These are phyloP conservation scores for Fistulifera solaris DNA, from an alignment of 108 stramenopile genomes.

Conservation along the genomic window DNA sequence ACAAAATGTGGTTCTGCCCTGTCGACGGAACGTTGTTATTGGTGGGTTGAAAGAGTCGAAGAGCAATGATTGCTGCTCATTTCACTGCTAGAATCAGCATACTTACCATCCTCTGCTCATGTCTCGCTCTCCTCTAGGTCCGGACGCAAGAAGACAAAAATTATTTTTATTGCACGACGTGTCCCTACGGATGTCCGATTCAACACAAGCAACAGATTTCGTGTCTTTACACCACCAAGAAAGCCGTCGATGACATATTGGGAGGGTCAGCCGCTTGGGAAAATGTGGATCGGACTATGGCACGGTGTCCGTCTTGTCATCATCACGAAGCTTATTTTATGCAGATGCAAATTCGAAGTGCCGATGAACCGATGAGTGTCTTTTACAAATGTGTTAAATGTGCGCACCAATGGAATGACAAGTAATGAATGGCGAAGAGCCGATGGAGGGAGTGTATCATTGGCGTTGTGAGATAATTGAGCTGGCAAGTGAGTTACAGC, in stretches of 20 bases:
- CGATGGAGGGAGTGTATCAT: no score
- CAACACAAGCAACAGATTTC: constrained; percentile 38
- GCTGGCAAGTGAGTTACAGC: no score
- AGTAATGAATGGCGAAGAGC: constrained; percentile 24
- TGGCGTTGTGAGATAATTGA: no score
- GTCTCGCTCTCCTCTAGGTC: constrained; percentile 20
- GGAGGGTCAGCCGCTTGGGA: constrained; percentile 97
- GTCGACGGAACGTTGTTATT: constrained; percentile 78
- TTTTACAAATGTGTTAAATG: constrained; percentile 95
- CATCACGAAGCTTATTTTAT: constrained; percentile 95
- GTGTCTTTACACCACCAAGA: constrained; percentile 22
- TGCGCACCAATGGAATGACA: constrained; percentile 85
- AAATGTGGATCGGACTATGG: constrained; percentile 92
- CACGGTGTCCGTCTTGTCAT: constrained; percentile 80
- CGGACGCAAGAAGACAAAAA: constrained; percentile 12
- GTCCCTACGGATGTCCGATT: constrained; percentile 70
- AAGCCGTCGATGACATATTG: constrained; percentile 91
- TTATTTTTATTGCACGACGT: constrained; percentile 68
- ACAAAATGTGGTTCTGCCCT: constrained; percentile 83
- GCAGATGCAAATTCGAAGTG: constrained; percentile 96
- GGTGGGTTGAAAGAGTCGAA: constrained; percentile 1
- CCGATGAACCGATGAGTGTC: constrained; percentile 95
- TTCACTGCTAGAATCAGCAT: no score
- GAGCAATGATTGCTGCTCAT: no score
- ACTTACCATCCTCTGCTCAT: no score